These are phyloP conservation scores for Sphagnum contortum DNA, from an alignment of 225 moss, liverwort and hornwort species.

Conservation along the genomic window DNA sequence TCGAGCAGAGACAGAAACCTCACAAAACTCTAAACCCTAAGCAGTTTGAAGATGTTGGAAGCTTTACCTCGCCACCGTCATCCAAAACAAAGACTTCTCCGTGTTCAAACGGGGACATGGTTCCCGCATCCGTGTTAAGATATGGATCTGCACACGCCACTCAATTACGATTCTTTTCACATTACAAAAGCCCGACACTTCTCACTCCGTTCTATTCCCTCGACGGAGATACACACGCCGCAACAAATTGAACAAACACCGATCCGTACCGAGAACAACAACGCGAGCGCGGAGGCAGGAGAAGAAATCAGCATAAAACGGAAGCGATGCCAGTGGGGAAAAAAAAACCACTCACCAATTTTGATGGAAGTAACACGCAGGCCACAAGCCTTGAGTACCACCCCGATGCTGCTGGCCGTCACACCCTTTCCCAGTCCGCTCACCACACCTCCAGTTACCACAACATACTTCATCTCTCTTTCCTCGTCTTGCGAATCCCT, in stretches of 20 bases:
- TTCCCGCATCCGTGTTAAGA: constrained; percentile 74
- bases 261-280: too few species aligned
- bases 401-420: constrained; percentile 81
- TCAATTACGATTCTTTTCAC: too few species aligned
- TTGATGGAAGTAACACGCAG: constrained; percentile 76
- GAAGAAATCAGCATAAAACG: too few species aligned
- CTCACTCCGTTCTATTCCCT: too few species aligned
- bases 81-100: constrained; percentile 84
- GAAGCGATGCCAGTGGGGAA: too few species aligned
- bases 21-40: too few species aligned
- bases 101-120: constrained; percentile 85
- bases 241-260: too few species aligned
- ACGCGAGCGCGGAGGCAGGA: too few species aligned
- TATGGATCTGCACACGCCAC: constrained; percentile 48
- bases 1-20: too few species aligned
- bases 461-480: constrained; percentile 63
- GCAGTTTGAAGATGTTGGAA: not conserved
- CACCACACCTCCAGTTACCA: constrained; percentile 76
- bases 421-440: constrained; percentile 86
- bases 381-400: constrained; percentile 65
- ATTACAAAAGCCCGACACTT: too few species aligned
- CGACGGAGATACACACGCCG: too few species aligned
- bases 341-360: constrained; percentile 32
- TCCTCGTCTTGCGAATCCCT: too few species aligned
- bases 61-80: constrained; percentile 75